Evolutionary conservation across 805 yeast genomes (phyloP).

Genomic region (Yarrowia deformans): DNA sequence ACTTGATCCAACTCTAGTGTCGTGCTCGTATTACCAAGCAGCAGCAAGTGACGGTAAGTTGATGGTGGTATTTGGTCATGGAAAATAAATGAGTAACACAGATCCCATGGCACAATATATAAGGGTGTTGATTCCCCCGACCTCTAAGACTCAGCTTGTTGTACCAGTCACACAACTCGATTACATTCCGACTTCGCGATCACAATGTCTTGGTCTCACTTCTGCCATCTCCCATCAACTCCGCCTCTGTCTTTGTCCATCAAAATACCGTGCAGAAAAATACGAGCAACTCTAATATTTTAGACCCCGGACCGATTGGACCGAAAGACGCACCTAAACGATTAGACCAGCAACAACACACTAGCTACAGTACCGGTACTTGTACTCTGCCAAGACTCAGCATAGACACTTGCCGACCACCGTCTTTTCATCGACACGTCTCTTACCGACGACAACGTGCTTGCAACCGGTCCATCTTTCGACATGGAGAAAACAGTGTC

Average conservation of each 20-base stretch:
- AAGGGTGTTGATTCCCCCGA: too few relatives aligned
- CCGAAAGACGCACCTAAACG: background rate
- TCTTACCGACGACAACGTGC: background rate
- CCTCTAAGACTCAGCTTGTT: too few relatives aligned
- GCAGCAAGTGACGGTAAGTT: background rate
- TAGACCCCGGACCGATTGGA: background rate
- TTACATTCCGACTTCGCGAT: too few relatives aligned
- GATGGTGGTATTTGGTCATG: too few relatives aligned
- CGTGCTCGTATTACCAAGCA: constrained; percentile 15
- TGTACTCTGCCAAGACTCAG: too few relatives aligned
- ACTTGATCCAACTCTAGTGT: too few relatives aligned
- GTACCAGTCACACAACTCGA: too few relatives aligned
- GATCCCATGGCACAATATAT: too few relatives aligned
- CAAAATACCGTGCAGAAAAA: background rate
- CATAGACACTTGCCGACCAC: too few relatives aligned
- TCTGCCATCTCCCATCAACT: background rate
- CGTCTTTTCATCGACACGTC: background rate
- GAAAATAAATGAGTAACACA: too few relatives aligned
- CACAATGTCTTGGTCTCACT: background rate
- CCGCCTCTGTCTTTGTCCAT: too few relatives aligned
- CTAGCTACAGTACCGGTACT: too few relatives aligned
- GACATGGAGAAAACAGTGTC: constrained; percentile 21
- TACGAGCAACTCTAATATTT: constrained; percentile 24
- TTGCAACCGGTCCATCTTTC: background rate
- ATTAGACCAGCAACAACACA: background rate